Evolutionary conservation across 176 grass and related monocot species (phyloP), one percentile per base, ranked within the genome.

Genomic region (Rhipidocladum racemiflorum): DNA sequence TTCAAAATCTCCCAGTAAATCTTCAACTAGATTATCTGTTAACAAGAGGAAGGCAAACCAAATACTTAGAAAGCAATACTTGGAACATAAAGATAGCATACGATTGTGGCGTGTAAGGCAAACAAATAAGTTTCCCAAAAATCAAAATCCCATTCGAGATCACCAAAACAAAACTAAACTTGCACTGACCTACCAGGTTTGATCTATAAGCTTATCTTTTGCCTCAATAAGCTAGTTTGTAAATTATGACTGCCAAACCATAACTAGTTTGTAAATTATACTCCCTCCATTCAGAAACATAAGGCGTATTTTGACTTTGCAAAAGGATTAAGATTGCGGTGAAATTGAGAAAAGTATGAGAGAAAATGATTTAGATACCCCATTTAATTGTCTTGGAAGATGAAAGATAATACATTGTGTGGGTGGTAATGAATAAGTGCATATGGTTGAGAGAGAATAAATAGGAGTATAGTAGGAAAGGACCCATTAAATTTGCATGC

Each of bases 1-100:
- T 72, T 92, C 84, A 70, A 92, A 92, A 85, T 92, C 81, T 68
- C 91, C 87, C 66, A 92, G 61, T 7, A 92, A 81, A 81, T 84
- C 84, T 80, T 92, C 84, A 68, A 92, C 87, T 64, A 84, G 66
- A 89, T 92, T 92, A 77, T 92, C 87, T 92, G 71, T 61, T 84
- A 18, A 77, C 17, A 89, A 77, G 32, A 74, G 16, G 60, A 40
- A 68, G n/a, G 29, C 4, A 28, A 28, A 49, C 12, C 2, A 80
- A 68, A 76, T 64, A 43, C 13, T 50, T 48, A 74, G 40, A 74
- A 67, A 57, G 5, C 12, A 81, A 59, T 53, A 69, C 14, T 65
- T 45, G 51, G 62, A 46, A 74, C 17, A 6, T 42, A 42, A 74
- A 39, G 21, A 71, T 7, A 49, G 18, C 9, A 32, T 7, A 61